Percentiles rank a stretch among this genome's conserved stretches.
phyloP scores from a whole-genome alignment of 345 rosid species.

The Citrus unshiu region DNA sequence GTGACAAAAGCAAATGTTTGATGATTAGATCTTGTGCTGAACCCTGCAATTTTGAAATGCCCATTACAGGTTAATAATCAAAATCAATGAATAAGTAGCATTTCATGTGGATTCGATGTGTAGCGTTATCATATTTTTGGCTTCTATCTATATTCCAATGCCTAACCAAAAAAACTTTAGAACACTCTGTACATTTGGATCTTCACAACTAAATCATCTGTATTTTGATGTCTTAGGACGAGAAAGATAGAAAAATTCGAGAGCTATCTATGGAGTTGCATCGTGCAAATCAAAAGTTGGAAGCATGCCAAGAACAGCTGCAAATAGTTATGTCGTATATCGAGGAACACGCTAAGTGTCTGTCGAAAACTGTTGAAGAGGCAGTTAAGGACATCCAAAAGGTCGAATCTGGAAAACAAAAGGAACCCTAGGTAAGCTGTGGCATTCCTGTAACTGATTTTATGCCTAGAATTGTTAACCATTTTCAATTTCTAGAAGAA shows the following conservation, averaged over 20 bases:
- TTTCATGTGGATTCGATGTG: no score
- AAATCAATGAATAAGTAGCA: no score
- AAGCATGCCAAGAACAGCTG: constrained; percentile 20
- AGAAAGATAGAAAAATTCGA: constrained; percentile 26
- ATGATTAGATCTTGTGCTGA: not conserved
- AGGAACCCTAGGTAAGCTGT: not conserved
- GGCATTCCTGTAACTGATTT: not conserved
- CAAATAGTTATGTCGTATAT: constrained; percentile 7
- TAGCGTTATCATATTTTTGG: not conserved
- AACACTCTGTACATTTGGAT: not conserved
- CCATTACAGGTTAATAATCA: not conserved
- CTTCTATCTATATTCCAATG: not conserved
- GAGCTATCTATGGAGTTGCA: constrained; percentile 19
- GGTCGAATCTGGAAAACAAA: constrained; percentile 5
- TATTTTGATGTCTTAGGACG: constrained; percentile 17
- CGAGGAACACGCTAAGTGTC: constrained; percentile 13
- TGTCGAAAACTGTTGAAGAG: constrained; percentile 15
- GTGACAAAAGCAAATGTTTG: not conserved
- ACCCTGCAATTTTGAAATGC: no score
- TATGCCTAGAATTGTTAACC: not conserved
- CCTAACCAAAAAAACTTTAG: no score
- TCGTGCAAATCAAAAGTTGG: constrained; percentile 16
- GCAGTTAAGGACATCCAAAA: constrained; percentile 19
- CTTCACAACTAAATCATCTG: not conserved
- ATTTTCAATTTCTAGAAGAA: not conserved